Evolutionary conservation across 371 early-diverging fungal genomes (phyloP), one percentile per base, ranked within the genome.

Genomic region (Dichotomocladium elegans): DNA sequence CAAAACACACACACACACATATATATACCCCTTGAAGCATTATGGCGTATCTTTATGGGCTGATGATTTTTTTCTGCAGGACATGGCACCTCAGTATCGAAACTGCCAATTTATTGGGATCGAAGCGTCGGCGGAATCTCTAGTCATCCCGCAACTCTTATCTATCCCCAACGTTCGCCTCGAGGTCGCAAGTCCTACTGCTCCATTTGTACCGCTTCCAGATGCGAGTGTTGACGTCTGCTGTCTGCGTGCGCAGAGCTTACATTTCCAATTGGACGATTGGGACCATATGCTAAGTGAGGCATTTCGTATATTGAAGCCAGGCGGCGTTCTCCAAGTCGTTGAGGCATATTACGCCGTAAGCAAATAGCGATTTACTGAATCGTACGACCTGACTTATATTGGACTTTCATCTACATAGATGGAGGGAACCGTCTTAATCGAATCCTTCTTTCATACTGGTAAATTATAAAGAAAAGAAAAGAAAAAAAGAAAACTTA

Each of bases 401-500:
- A n/a, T n/a, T n/a, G n/a, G n/a, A n/a, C n/a, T n/a, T 37, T 11
- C 19, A 24, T 28, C 15, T 51, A 42, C 15, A 26, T 29, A 68
- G 66, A 63, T 66, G 4, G 26, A 56, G 12, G 72, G 68, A 2
- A 66, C 72, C 0, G 68, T 65, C 1, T 51, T 72, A 56, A 63
- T 68, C 28, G 72, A 72, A 55, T 68, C 66, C 3, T 72, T 72
- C 49, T 49, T 64, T 30, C 66, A 72, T 46, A 61, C 72, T 47
- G 43, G 70, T 63, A 63, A 56, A 49, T 47, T 12, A 27, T n/a
- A n/a, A n/a, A n/a, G n/a, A n/a, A n/a, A n/a, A n/a, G n/a, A n/a
- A n/a, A n/a, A n/a, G n/a, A n/a, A n/a, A n/a, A n/a, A n/a, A n/a
- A n/a, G n/a, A n/a, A n/a, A n/a, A n/a, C n/a, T n/a, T n/a, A n/a